Evolutionary conservation across 345 rosid species (phyloP), one percentile per base, ranked within the genome.

Genomic region (Kandelia obovata): DNA sequence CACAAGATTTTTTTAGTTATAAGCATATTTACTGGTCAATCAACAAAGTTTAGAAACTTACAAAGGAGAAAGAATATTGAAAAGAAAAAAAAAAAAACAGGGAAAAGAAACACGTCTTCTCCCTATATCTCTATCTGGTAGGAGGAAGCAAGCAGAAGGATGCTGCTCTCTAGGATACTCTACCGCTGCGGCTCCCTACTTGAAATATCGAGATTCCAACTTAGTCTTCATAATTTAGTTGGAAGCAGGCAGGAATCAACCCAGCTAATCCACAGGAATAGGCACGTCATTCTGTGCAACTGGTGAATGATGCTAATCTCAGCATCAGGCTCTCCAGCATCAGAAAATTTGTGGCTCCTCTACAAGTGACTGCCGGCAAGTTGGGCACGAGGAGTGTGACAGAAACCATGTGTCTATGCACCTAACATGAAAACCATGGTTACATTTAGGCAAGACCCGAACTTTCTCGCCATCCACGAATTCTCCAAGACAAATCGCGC

Each of bases 401-500:
- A 53, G 39, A 57, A 74, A 62, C 78, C 78, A 74, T 1, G 68
- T 68, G 56, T 74, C 78, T 46, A 74, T 74, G 57, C 78, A 74
- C 6, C 69, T 37, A 7, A 74, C 78, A 64, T 74, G 78, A 26
- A 73, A 73, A 3, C 77, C 72, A 47, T 73, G 77, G 53, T 17
- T 53, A 32, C 77, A 73, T 23, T 28, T 64, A 4, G 78, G 78
- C 65, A 74, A 21, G 19, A 74, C 69, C 51, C 78, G 37, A 4
- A 74, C 73, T 68, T 74, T 74, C 30, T 74, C 78, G 0, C 78
- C 78, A 58, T 64, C 69, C 7, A 20, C 2, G 7, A 63, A 64
- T 11, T 74, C 78, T 19, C 69, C 78, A 19, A 74, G 78, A 31
- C 78, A 74, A 58, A 74, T 74, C 32, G 78, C 68, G 58, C 78